phyloP scores from a whole-genome alignment of 164 flowering plant genomes.

The Vitis riparia region DNA sequence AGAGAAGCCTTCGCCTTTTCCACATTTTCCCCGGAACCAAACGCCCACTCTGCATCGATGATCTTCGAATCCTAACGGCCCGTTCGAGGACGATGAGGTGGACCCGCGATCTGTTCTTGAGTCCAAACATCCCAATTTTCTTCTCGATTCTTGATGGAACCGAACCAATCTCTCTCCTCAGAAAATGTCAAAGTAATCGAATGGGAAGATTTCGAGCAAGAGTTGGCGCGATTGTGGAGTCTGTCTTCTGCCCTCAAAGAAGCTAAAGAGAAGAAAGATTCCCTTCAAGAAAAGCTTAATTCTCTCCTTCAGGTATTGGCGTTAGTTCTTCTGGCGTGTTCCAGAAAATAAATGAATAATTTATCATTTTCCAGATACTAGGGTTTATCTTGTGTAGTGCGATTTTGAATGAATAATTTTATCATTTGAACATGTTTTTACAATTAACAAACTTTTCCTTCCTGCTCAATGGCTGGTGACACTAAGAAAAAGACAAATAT shows the following conservation, averaged over 20 bases:
- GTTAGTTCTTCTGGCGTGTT: not conserved
- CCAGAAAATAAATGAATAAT: not conserved
- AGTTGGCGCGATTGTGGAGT: constrained; percentile 74
- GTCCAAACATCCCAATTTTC: not conserved
- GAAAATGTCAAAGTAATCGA: constrained; percentile 46
- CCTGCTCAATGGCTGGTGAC: no score
- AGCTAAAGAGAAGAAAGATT: constrained; percentile 50
- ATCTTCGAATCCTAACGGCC: constrained; percentile 11
- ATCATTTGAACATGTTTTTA: no score
- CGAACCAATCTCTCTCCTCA: constrained; percentile 5
- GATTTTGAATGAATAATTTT: no score
- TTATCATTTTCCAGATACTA: not conserved
- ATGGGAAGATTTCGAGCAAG: constrained; percentile 91
- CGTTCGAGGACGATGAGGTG: constrained; percentile 31
- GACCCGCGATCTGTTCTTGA: constrained; percentile 22
- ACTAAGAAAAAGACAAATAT: no score
- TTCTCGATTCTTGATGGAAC: constrained; percentile 25
- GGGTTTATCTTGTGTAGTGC: no score
- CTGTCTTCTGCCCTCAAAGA: constrained; percentile 70
- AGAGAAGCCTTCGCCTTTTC: not conserved
- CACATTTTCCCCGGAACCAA: constrained; percentile 7
- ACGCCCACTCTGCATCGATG: constrained; percentile 4
- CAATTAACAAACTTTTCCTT: no score
- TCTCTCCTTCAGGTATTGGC: constrained; percentile 55
- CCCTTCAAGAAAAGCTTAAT: constrained; percentile 51